A percentile compares a stretch with the other conserved stretches of the same genome.
Evolutionary conservation across 257 asterid genomes (phyloP).

Genomic region (Solanum infundibuliforme): DNA sequence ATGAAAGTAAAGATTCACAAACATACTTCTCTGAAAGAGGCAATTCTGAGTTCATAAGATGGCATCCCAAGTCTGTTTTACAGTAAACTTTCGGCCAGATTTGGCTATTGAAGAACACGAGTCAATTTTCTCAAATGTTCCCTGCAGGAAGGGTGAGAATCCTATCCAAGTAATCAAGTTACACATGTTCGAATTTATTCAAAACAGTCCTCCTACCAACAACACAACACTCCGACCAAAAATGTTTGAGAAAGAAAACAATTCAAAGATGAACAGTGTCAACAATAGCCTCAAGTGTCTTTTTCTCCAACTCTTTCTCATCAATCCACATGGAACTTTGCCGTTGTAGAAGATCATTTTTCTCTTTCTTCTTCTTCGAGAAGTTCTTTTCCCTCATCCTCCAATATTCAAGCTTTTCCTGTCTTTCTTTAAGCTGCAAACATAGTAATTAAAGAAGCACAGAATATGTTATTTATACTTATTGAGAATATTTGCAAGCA

Average conservation of each 20-base stretch:
- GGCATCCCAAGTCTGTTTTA: neutral
- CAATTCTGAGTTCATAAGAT: neutral
- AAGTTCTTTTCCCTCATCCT: constrained; percentile 44
- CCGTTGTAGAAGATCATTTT: constrained; percentile 38
- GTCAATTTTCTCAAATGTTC: neutral
- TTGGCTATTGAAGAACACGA: neutral
- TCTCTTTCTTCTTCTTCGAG: constrained; percentile 41
- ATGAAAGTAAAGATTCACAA: neutral
- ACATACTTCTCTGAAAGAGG: neutral
- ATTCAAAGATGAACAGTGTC: constrained; percentile 4
- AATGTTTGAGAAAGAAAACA: neutral
- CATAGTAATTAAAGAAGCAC: neutral
- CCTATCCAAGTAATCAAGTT: neutral
- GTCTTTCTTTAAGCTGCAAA: constrained; percentile 64
- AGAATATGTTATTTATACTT: neutral
- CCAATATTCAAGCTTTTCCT: constrained; percentile 75
- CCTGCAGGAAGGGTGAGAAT: neutral
- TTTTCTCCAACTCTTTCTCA: constrained; percentile 31
- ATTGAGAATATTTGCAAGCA: neutral
- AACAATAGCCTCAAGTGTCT: constrained; percentile 4
- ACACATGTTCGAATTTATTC: neutral
- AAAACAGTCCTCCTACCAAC: neutral
- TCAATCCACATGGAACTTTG: constrained; percentile 61
- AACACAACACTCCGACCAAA: neutral
- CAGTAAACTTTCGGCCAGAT: neutral